Evolutionary conservation across 2,329 filamentous ascomycete genomes (phyloP).

Genomic region (Aspergillus jensenii): DNA sequence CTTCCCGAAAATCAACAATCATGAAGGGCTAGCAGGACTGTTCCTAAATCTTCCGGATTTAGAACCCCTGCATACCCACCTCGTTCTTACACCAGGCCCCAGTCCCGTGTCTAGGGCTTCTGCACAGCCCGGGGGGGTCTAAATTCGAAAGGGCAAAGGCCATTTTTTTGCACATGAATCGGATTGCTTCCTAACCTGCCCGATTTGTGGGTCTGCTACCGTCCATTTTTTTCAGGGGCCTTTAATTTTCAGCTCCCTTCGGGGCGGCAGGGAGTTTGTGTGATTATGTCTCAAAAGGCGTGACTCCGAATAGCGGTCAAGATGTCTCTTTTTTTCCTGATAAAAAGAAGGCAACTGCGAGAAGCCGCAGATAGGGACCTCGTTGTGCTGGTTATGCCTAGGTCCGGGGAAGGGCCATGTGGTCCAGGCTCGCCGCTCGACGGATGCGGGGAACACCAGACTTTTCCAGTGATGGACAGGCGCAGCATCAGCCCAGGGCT

Average conservation of each 20-base stretch:
- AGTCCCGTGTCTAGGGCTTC: neutral
- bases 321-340: neutral
- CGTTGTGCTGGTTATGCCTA: neutral
- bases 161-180: conserved; percentile 5
- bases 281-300: neutral
- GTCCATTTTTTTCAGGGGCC: neutral
- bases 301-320: neutral
- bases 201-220: conserved; percentile 10
- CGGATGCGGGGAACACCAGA: conserved; percentile 25
- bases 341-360: neutral
- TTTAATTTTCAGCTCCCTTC: neutral
- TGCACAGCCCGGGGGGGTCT: conserved; percentile 8
- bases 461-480: neutral
- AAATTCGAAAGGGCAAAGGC: neutral
- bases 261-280: neutral
- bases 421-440: conserved; percentile 19
- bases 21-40: neutral
- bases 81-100: neutral
- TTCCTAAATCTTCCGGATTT: conserved; percentile 13
- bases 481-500: neutral
- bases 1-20: neutral
- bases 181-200: conserved; percentile 12
- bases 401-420: conserved; percentile 23
- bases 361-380: neutral
- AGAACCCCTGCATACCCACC: conserved; percentile 9